phyloP scores from a whole-genome alignment of 1,284 basidiomycete genomes.

The Grifola frondosa region DNA sequence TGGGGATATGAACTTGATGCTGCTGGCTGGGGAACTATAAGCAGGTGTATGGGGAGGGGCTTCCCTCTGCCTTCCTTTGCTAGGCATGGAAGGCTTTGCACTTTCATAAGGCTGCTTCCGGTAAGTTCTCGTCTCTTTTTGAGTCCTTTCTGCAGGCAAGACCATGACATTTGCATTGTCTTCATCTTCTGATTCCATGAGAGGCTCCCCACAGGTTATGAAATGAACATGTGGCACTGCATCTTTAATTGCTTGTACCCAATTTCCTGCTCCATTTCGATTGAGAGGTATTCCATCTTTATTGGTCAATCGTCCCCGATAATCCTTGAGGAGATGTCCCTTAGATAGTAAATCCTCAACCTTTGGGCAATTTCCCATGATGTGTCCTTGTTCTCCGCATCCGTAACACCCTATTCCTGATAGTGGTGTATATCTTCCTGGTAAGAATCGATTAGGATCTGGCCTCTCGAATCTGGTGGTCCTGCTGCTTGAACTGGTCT shows the following conservation, averaged over 20 bases:
- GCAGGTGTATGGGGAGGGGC: neutral
- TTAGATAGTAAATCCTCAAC: neutral
- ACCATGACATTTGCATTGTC: neutral
- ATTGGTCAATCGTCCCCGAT: neutral
- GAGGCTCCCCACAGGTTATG: neutral
- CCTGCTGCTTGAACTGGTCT: neutral
- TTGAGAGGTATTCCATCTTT: neutral
- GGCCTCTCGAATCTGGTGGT: constrained; percentile 1
- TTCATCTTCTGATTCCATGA: neutral
- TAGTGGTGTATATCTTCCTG: neutral
- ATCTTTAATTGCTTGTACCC: neutral
- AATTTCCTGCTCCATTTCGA: constrained; percentile 1
- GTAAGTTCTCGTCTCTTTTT: constrained; percentile 1
- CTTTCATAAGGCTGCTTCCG: constrained; percentile 3
- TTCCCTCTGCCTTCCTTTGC: constrained; percentile 4
- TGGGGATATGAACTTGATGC: neutral
- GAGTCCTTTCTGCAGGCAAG: constrained; percentile 1
- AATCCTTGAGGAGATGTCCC: constrained; percentile 1
- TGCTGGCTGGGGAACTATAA: neutral
- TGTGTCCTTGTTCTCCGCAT: constrained; percentile 2
- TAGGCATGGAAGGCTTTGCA: neutral
- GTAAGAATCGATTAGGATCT: neutral
- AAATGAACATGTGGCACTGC: neutral
- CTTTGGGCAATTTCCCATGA: constrained; percentile 1
- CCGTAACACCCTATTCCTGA: neutral